A percentile compares a stretch with the other conserved stretches of the same genome.
These are phyloP conservation scores for Durotheca rogersii DNA, from an alignment of 495 filamentous ascomycete genomes.

Conservation along the genomic window DNA sequence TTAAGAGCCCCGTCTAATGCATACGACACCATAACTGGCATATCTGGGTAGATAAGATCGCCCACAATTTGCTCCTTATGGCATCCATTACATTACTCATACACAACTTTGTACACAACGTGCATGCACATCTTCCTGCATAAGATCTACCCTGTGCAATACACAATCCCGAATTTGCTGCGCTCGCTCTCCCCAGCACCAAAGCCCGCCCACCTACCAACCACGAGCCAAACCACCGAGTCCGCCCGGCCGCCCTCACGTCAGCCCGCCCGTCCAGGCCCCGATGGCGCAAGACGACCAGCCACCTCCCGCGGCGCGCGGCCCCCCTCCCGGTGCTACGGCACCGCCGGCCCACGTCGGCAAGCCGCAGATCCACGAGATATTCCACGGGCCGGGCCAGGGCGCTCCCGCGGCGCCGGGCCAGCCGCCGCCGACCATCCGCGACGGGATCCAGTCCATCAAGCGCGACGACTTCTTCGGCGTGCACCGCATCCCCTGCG, in stretches of 20 bases:
- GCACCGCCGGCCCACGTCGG: constrained; percentile 38
- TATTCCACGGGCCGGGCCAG: constrained; percentile 36
- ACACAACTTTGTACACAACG: no score
- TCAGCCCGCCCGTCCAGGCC: constrained; percentile 1
- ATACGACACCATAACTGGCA: not conserved
- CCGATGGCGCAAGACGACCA: constrained; percentile 37
- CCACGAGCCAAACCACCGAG: constrained; percentile 1
- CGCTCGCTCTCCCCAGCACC: not conserved
- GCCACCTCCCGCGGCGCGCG: constrained; percentile 25
- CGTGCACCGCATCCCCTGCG: constrained; percentile 79
- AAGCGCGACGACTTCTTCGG: constrained; percentile 66
- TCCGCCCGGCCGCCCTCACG: not conserved
- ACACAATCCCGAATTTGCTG: constrained; percentile 4
- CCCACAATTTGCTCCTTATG: no score
- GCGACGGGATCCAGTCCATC: constrained; percentile 66
- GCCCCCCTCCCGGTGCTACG: constrained; percentile 40
- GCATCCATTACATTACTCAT: no score
- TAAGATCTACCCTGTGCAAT: no score
- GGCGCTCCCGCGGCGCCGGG: constrained; percentile 28
- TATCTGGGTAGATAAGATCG: not conserved
- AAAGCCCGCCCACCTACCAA: not conserved
- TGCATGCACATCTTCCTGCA: no score
- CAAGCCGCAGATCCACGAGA: constrained; percentile 39
- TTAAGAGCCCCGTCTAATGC: not conserved
- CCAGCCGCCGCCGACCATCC: constrained; percentile 52